These are phyloP conservation scores for Melampsora larici-populina DNA, from an alignment of 1,284 basidiomycete genomes.

Conservation along the genomic window DNA sequence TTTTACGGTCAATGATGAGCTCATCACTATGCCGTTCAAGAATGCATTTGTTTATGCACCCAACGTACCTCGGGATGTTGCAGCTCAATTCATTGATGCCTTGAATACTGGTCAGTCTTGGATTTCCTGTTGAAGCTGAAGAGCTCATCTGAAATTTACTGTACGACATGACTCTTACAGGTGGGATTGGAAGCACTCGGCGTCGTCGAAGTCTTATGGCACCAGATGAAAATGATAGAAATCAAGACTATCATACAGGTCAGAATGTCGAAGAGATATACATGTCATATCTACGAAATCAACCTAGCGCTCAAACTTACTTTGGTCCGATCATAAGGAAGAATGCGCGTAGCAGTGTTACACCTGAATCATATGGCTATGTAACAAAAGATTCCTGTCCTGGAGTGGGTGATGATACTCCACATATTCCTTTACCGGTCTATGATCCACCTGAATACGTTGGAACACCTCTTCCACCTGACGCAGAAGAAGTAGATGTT, in stretches of 20 bases:
- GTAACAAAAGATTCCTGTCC: conserved; percentile 58
- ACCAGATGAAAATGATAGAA: conserved; percentile 6
- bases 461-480: conserved; percentile 45
- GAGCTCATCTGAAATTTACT: neutral
- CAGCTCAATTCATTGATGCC: conserved; percentile 44
- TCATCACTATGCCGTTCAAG: conserved; percentile 61
- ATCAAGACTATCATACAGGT: conserved; percentile 30
- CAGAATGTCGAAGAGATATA: conserved; percentile 30
- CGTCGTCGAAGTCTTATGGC: conserved; percentile 1
- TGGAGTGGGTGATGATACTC: conserved; percentile 67
- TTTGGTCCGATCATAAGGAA: neutral
- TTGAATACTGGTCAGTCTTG: conserved; percentile 46
- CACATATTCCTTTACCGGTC: conserved; percentile 63
- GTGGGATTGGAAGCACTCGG: conserved; percentile 13
- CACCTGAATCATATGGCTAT: conserved; percentile 45
- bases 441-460: conserved; percentile 61
- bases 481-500: conserved; percentile 21
- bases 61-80: conserved; percentile 44
- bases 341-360: neutral
- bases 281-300: conserved; percentile 11
- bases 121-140: neutral
- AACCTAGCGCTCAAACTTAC: neutral
- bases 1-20: conserved; percentile 51
- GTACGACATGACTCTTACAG: conserved; percentile 1
- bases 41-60: conserved; percentile 61